Evolutionary conservation across 441 rosid species (phyloP).

Genomic region (Brassica hybrid): DNA sequence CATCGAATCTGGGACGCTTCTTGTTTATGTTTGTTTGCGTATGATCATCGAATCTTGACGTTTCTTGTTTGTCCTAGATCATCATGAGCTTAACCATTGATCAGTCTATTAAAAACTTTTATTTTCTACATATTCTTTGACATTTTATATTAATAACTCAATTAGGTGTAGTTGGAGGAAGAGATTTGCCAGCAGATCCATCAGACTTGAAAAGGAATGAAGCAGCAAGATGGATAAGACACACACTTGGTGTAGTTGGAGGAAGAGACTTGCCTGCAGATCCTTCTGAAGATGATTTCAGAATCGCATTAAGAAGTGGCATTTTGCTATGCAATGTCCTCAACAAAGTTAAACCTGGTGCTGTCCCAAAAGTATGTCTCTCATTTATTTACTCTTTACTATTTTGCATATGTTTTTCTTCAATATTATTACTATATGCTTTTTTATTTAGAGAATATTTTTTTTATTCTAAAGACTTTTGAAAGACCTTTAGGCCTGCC

Average conservation of each 20-base stretch:
- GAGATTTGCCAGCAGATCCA: constrained; percentile 38
- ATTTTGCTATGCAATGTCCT: constrained; percentile 71
- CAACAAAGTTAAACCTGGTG: constrained; percentile 71
- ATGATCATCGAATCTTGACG: constrained; percentile 9
- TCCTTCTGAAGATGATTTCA: constrained; percentile 77
- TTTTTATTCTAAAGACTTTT: not conserved
- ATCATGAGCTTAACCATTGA: not conserved
- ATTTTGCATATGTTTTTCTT: not conserved
- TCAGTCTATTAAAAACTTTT: not conserved
- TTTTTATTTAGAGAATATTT: constrained; percentile 2
- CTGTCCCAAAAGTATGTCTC: constrained; percentile 65
- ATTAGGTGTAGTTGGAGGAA: constrained; percentile 34
- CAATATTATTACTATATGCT: not conserved
- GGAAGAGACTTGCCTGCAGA: constrained; percentile 79
- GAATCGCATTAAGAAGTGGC: constrained; percentile 73
- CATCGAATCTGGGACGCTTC: not conserved
- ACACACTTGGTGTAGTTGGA: constrained; percentile 63
- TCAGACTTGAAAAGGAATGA: constrained; percentile 65
- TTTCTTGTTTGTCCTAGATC: constrained; percentile 2
- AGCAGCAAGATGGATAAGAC: constrained; percentile 72
- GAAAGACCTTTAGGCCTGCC: constrained; percentile 32
- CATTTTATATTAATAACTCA: not conserved
- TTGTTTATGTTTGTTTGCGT: not conserved
- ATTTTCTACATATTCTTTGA: not conserved
- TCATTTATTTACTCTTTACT: too few relatives aligned